Evolutionary conservation across 164 flowering plant species (phyloP).

Genomic region (Vitis rupestris): DNA sequence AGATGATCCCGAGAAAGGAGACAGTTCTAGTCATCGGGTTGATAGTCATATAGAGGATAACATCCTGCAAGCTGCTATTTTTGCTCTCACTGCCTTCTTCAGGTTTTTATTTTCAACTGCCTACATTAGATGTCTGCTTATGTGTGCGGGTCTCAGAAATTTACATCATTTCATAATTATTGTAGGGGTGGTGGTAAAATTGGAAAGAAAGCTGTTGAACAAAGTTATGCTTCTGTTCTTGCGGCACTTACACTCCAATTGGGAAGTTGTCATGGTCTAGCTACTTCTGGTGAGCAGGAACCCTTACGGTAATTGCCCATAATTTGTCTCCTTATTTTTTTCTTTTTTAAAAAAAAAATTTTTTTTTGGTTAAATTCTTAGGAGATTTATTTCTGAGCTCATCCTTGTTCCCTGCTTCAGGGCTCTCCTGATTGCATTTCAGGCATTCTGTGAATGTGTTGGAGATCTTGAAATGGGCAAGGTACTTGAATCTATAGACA

Average conservation of each 20-base stretch:
- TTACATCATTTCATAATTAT: constrained; percentile 5
- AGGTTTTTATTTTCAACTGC: constrained; percentile 40
- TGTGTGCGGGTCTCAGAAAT: background rate
- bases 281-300: constrained; percentile 70
- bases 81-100: constrained; percentile 88
- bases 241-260: constrained; percentile 73
- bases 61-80: constrained; percentile 67
- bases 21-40: constrained; percentile 27
- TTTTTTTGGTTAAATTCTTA: background rate
- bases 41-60: constrained; percentile 47
- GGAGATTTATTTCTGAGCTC: background rate
- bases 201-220: constrained; percentile 85
- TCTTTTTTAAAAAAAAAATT: too few relatives aligned
- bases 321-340: background rate
- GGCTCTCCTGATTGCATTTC: constrained; percentile 75
- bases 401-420: constrained; percentile 36
- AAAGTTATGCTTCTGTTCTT: constrained; percentile 78
- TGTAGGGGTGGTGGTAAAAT: constrained; percentile 95
- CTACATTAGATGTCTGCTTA: background rate
- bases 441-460: constrained; percentile 97
- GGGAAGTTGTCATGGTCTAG: constrained; percentile 77
- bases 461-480: constrained; percentile 99
- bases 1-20: constrained; percentile 54
- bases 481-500: constrained; percentile 40
- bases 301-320: constrained; percentile 54